These are phyloP conservation scores for Penicillium expansum DNA, from an alignment of 2,329 filamentous ascomycete genomes.

Conservation along the genomic window DNA sequence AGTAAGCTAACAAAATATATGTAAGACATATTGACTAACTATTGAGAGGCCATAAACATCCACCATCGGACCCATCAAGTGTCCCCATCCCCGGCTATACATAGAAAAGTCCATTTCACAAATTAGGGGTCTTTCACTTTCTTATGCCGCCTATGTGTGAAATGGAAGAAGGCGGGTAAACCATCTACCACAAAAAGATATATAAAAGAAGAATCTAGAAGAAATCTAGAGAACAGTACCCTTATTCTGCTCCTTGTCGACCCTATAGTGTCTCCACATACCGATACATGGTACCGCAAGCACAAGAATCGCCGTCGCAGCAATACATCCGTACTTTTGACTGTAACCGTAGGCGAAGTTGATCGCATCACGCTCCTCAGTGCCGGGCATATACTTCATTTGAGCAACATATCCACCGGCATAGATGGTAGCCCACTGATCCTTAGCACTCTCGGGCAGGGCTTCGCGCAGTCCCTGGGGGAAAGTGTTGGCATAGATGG, in stretches of 20 bases:
- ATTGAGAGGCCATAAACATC: neutral
- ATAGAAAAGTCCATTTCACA: too few relatives aligned
- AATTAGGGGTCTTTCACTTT: too few relatives aligned
- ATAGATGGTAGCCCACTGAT: slow-evolving; percentile 22
- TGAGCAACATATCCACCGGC: slow-evolving; percentile 28
- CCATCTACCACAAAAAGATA: too few relatives aligned
- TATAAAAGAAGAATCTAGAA: too few relatives aligned
- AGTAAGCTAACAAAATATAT: neutral
- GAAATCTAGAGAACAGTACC: slow-evolving; percentile 15
- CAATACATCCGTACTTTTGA: slow-evolving; percentile 30
- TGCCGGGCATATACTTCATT: slow-evolving; percentile 29
- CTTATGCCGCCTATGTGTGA: too few relatives aligned
- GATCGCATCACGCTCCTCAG: slow-evolving; percentile 32
- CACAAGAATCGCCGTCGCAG: slow-evolving; percentile 26
- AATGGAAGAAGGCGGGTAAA: too few relatives aligned
- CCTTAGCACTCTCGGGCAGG: slow-evolving; percentile 20
- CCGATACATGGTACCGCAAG: slow-evolving; percentile 26
- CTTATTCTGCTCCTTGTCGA: slow-evolving; percentile 33
- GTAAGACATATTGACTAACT: neutral
- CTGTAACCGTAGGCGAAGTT: slow-evolving; percentile 36
- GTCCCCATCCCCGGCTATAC: too few relatives aligned
- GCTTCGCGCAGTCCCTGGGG: slow-evolving; percentile 12
- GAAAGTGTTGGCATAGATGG: slow-evolving; percentile 25
- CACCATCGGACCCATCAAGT: neutral
- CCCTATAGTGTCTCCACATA: slow-evolving; percentile 29